These are phyloP conservation scores for Penicillium sclerotiorum DNA, from an alignment of 2,329 filamentous ascomycete species.

Conservation along the genomic window DNA sequence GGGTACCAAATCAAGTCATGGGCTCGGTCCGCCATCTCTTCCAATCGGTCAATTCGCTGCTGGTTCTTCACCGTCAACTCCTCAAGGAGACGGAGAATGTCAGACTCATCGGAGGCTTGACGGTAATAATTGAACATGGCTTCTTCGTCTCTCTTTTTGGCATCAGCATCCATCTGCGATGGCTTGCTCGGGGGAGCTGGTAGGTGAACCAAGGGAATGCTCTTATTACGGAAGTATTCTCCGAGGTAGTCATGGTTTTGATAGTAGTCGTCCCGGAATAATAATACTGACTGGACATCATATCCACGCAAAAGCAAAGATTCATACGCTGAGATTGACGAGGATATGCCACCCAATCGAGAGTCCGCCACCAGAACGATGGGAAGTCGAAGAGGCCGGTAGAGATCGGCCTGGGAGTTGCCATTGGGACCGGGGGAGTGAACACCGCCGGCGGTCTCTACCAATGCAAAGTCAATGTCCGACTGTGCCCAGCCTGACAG, in stretches of 20 bases:
- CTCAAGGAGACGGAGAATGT: conserved; percentile 52
- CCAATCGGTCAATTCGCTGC: conserved; percentile 60
- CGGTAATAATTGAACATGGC: conserved; percentile 68
- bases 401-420: conserved; percentile 75
- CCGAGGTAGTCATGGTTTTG: conserved; percentile 69
- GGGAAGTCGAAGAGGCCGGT: conserved; percentile 72
- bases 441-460: conserved; percentile 82
- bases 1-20: conserved; percentile 77
- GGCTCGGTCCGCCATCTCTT: conserved; percentile 64
- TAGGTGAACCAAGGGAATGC: conserved; percentile 60
- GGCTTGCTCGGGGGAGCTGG: conserved; percentile 60
- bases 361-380: conserved; percentile 75
- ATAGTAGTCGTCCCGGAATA: conserved; percentile 69
- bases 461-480: conserved; percentile 62
- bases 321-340: conserved; percentile 79
- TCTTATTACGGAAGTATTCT: conserved; percentile 66
- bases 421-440: conserved; percentile 78
- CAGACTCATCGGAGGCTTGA: conserved; percentile 42
- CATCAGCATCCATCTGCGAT: conserved; percentile 26
- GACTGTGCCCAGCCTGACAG: conserved; percentile 40
- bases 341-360: conserved; percentile 75
- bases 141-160: conserved; percentile 53
- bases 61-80: conserved; percentile 58
- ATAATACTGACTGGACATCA: conserved; percentile 68
- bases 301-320: conserved; percentile 77